These are phyloP conservation scores for Eucalyptus melliodora DNA, from an alignment of 345 rosid species.

Conservation along the genomic window DNA sequence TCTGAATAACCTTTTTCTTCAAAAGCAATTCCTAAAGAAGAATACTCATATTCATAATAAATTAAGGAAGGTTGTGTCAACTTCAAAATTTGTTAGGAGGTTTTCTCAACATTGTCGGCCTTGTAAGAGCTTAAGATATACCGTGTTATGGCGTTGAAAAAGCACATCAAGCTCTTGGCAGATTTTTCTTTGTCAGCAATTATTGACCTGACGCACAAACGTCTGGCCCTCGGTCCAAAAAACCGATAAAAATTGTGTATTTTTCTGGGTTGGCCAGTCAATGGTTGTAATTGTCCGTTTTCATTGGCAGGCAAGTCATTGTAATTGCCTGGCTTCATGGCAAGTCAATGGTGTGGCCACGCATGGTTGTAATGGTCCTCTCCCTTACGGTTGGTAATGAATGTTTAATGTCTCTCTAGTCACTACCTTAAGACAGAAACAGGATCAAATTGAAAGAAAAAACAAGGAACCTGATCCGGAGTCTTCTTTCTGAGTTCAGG, in stretches of 20 bases:
- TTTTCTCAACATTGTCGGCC: neutral
- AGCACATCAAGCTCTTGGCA: neutral
- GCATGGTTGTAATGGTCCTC: neutral
- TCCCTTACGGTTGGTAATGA: neutral
- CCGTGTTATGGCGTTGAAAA: neutral
- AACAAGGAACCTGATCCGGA: neutral
- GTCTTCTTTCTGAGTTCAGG: neutral
- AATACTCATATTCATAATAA: too few species aligned
- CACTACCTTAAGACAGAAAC: neutral
- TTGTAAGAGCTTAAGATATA: neutral
- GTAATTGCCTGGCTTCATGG: neutral
- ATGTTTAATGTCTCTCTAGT: neutral
- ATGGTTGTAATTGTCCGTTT: neutral
- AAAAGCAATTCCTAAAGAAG: too few species aligned
- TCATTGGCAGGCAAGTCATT: neutral
- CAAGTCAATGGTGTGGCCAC: neutral
- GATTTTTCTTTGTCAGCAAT: neutral
- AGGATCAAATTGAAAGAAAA: neutral
- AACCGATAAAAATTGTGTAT: neutral
- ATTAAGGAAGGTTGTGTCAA: too few species aligned
- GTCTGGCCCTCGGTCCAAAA: neutral
- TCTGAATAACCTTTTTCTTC: too few species aligned
- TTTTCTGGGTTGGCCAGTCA: neutral
- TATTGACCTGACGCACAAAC: neutral
- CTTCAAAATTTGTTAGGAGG: too few species aligned